Evolutionary conservation across 495 filamentous ascomycete species (phyloP), one percentile per base, ranked within the genome.

Genomic region (Amorphotheca resinae): DNA sequence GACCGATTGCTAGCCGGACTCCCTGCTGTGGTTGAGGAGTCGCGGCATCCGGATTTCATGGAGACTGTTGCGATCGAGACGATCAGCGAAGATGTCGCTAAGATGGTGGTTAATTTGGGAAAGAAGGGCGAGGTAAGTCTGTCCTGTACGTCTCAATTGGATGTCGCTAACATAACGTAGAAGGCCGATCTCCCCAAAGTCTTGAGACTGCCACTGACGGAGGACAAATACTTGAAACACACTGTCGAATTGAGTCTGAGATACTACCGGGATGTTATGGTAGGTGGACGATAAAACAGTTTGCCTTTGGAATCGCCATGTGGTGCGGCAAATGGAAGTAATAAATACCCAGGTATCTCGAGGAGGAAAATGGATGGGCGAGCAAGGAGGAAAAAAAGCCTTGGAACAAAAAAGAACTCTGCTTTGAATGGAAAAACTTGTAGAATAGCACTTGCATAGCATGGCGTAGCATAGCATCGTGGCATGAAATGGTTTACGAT

Each of bases 41-140:
- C 63, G 62, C 49, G 63, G 57, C 53, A 68, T 60, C 57, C 68
- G 46, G 48, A 71, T n/a, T 66, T 93, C 33, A 76, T 83, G 54
- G 82, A 94, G 58, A 81, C 77, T 55, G 87, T 86, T 37, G 84
- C 84, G 3, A 68, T 81, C 48, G 66, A 70, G 53, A 79, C 81
- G 55, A 84, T 84, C 62, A 72, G 73, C 30, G 67, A 66, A 17
- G 64, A 76, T 32, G 74, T 79, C 22, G 80, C 77, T 16, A 67
- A 71, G 42, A 70, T 75, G 64, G 75, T 78, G 18, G 63, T 73
- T 33, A 68, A 72, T 45, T 65, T 74, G 52, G 74, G 74, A 33
- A 62, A 61, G 26, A 50, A 49, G 32, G 70, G 68, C 51, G 66
- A 78, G 61, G 79, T 80, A 53, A 61, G 72, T 64, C 28, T 51